Evolutionary conservation across 108 stramenopile genomes (phyloP), one percentile per base, ranked within the genome.

Genomic region (Cyclotella kingstonii): DNA sequence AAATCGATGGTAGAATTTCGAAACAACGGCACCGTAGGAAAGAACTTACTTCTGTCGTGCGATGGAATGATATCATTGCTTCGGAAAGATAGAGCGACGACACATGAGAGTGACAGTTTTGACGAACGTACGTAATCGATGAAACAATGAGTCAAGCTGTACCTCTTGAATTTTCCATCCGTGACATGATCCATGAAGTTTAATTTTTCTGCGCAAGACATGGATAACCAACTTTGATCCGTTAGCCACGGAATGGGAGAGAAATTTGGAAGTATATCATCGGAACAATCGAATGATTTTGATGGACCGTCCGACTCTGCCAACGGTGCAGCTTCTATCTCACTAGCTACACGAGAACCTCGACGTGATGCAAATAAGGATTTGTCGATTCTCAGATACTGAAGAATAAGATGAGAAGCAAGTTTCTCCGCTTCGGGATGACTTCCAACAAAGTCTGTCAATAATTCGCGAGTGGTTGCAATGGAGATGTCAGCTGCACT

Each of bases 221-320:
- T 72, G 25, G 56, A 57, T 31, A 27, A 11, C 70, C 70, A 72
- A 49, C 49, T 31, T 8, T 50, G 39, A 30, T 72, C 33, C 8
- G 63, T 29, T 0, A 72, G 47, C 70, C 70, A 72, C 17, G 70
- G 19, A 9, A 72, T 57, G 15, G 70, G 70, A 21, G 58, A 70
- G 18, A 70, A 28, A 7, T 40, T 52, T 40, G 70, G 70, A 9
- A 66, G 17, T 5, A 60, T 60, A 31, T 60, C 59, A 26, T 60
- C 59, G 12, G 30, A 33, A 33, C 22, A 33, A 21, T 30, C 4
- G 11, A 60, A 22, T 3, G 59, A 45, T 21, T 46, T 28, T 7
- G 60, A 39, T 38, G 42, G 29, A 25, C n/a, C n/a, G n/a, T 36
- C 23, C 30, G 50, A 45, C 28, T 60, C 45, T 0, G 33, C 25